Percentiles rank a stretch among this genome's conserved stretches.
phyloP scores from a whole-genome alignment of 2,329 filamentous ascomycete genomes.

The Botryosphaeria dothidea region DNA sequence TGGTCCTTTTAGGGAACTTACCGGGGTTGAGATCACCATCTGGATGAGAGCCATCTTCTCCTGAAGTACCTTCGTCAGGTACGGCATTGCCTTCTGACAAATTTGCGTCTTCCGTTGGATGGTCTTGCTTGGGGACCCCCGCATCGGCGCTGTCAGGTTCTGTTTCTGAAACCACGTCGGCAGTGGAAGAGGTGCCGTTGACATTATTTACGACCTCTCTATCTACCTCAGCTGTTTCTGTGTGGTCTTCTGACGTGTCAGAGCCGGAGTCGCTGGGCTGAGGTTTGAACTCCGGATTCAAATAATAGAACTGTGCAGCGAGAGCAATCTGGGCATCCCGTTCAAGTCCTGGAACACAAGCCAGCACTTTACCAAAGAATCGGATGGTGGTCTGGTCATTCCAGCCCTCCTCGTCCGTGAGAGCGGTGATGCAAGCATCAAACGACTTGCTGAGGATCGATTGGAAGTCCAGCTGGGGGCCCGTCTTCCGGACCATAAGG shows the following conservation, averaged over 20 bases:
- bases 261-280: neutral
- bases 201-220: neutral
- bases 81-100: too few species aligned
- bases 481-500: too few species aligned
- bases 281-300: conserved; percentile 16
- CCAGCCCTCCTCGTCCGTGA: conserved; percentile 21
- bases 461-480: too few species aligned
- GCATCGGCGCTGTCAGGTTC: too few species aligned
- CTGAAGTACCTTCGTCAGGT: too few species aligned
- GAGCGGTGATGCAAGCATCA: too few species aligned
- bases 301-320: conserved; percentile 23
- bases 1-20: neutral
- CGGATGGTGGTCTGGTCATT: conserved; percentile 23
- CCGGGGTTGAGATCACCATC: neutral
- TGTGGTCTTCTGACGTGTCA: neutral
- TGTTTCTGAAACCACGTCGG: neutral
- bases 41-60: too few species aligned
- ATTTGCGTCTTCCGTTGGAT: too few species aligned
- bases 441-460: too few species aligned
- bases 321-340: conserved; percentile 24
- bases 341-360: conserved; percentile 23
- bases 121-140: too few species aligned
- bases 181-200: neutral
- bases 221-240: neutral
- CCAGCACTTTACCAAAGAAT: conserved; percentile 24